Conservation (phyloP, 768 basidiomycete species). For the Tricholoma terreum region DNA sequence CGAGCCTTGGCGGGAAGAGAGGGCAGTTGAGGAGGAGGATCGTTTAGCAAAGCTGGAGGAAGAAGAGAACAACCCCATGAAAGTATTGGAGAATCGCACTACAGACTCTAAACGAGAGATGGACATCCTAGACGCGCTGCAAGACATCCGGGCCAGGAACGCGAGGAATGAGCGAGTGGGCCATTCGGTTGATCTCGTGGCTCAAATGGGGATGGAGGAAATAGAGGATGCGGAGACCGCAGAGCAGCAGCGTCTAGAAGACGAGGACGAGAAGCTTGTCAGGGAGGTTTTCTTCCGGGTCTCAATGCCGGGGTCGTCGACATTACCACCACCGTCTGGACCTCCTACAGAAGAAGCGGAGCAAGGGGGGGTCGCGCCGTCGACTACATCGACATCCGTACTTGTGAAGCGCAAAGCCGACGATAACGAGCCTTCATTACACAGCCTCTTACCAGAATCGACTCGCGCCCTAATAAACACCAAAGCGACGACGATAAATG, state of each 20-base stretch:
- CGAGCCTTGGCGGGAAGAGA: slow-evolving; percentile 92
- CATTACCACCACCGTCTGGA: slow-evolving; percentile 14
- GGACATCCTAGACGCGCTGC: slow-evolving; percentile 95
- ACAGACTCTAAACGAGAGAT: slow-evolving; percentile 94
- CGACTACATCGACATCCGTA: slow-evolving; percentile 31
- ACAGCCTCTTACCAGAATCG: slow-evolving; percentile 65
- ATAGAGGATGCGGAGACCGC: slow-evolving; percentile 76
- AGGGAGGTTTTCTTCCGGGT: slow-evolving; percentile 83
- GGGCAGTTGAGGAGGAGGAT: slow-evolving; percentile 78
- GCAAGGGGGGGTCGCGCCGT: slow-evolving; percentile 5
- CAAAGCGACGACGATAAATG: slow-evolving; percentile 39
- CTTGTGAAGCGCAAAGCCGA: slow-evolving; percentile 90
- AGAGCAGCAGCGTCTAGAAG: slow-evolving; percentile 67
- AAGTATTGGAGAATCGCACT: slow-evolving; percentile 89
- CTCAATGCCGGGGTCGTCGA: slow-evolving; percentile 34
- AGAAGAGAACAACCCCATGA: slow-evolving; percentile 97
- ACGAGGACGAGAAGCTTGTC: slow-evolving; percentile 92
- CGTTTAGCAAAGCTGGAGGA: slow-evolving; percentile 81
- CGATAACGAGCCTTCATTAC: slow-evolving; percentile 68
- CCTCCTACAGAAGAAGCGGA: slow-evolving; percentile 15
- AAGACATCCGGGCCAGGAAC: slow-evolving; percentile 86
- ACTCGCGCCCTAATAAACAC: slow-evolving; percentile 55
- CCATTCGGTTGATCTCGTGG: slow-evolving; percentile 65
- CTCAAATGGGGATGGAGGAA: slow-evolving; percentile 61
- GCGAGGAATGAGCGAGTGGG: slow-evolving; percentile 87